Evolutionary conservation across 2,329 filamentous ascomycete genomes (phyloP), one percentile per base, ranked within the genome.

Genomic region (Colletotrichum destructivum): DNA sequence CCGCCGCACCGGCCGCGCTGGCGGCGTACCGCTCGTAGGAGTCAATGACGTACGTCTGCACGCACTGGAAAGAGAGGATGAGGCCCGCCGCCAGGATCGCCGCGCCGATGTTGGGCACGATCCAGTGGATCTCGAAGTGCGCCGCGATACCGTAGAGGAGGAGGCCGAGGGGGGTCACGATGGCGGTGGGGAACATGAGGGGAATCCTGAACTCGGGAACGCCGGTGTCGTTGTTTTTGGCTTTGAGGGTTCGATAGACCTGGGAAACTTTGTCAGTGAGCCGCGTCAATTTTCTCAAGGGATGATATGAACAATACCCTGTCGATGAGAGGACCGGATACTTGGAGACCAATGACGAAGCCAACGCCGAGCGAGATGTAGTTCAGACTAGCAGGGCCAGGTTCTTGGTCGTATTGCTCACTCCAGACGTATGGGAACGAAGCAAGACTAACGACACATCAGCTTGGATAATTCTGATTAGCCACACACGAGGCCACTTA

Each of bases 21-120:
- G 73, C 73, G 1, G 72, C 68, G 49, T 74, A 74, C 3, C 72
- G 31, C 52, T 73, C 73, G 59, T 74, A 74, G 9, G 73, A 72
- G 61, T 74, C 72, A 16, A 74, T 85, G 2, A 90, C 82, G 66
- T 91, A 91, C 0, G 88, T 88, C 74, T 89, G 87, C 44, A 88
- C 85, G 31, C 88, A 87, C 77, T 88, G 88, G 73, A 90, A 92
- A 0, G 85, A 82, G 0, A 88, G 82, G 57, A 90, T 87, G 64
- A 88, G 85, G 0, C 89, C 89, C 0, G 85, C 79, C 0, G 88
- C 74, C 21, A 83, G 79, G 0, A 82, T 76, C 0, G 75, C 80
- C 9, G 88, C 87, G 1, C 89, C 90, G 46, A 91, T 82, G 70
- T 91, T 89, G 0, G 89, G 89, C 6, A 90, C 79, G 35, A 86